Evolutionary conservation across 2,329 filamentous ascomycete genomes (phyloP).

Genomic region (Aspergillus calidoustus): DNA sequence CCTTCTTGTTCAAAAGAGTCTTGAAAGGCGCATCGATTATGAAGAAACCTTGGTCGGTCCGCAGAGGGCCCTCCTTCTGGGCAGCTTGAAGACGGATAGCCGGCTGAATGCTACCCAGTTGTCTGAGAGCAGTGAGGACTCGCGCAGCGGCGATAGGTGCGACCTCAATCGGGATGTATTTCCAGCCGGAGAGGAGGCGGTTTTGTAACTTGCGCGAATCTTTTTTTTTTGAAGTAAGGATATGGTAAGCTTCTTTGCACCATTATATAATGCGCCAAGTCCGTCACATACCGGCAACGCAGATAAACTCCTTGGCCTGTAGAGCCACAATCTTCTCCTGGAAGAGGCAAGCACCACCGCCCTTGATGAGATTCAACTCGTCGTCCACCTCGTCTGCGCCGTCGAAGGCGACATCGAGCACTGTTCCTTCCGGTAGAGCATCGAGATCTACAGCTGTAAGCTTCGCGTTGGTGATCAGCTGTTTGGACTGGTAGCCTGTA

Average conservation of each 20-base stretch:
- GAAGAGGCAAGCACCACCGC: slow-evolving; percentile 94
- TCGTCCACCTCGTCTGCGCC: slow-evolving; percentile 96
- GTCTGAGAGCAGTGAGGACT: slow-evolving; percentile 72
- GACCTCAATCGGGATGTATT: slow-evolving; percentile 88
- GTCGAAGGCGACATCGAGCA: slow-evolving; percentile 91
- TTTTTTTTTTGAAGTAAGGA: slow-evolving; percentile 33
- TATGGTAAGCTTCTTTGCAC: background rate
- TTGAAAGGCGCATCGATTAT: slow-evolving; percentile 92
- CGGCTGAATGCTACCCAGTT: slow-evolving; percentile 74
- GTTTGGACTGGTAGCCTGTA: slow-evolving; percentile 88
- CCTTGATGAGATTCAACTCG: slow-evolving; percentile 95
- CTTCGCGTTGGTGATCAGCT: slow-evolving; percentile 79
- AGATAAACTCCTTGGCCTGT: slow-evolving; percentile 81
- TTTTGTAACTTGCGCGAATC: slow-evolving; percentile 89
- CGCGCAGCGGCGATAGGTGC: slow-evolving; percentile 80
- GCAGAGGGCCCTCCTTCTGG: slow-evolving; percentile 80
- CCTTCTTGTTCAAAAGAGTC: slow-evolving; percentile 68
- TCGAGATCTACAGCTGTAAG: slow-evolving; percentile 79
- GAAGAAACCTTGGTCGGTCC: slow-evolving; percentile 84
- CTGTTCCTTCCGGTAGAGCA: slow-evolving; percentile 65
- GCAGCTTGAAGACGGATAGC: slow-evolving; percentile 72
- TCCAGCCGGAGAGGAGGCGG: slow-evolving; percentile 76
- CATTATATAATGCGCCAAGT: background rate
- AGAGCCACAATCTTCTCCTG: slow-evolving; percentile 96
- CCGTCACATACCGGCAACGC: slow-evolving; percentile 70